A percentile compares a stretch with the other conserved stretches of the same genome.
phyloP scores from a whole-genome alignment of 345 rosid species.

The Stellera chamaejasme region DNA sequence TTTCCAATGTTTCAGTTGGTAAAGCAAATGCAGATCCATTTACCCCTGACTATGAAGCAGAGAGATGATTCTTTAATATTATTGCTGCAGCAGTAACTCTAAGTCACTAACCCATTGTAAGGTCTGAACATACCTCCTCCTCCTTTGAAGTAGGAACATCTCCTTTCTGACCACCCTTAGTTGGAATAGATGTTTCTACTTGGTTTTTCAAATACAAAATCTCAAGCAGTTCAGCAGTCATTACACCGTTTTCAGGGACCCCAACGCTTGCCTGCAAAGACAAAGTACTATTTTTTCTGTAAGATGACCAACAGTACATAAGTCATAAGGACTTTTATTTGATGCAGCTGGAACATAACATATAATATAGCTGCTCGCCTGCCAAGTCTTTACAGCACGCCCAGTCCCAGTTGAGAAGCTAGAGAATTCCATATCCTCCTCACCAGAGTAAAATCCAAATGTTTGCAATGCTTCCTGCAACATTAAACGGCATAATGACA shows the following conservation, averaged over 20 bases:
- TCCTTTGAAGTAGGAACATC: constrained; percentile 11
- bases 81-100: not conserved
- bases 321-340: not conserved
- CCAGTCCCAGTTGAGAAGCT: constrained; percentile 83
- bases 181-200: constrained; percentile 16
- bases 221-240: constrained; percentile 68
- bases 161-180: constrained; percentile 13
- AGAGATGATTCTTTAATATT: too few relatives aligned
- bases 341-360: too few relatives aligned
- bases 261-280: constrained; percentile 58
- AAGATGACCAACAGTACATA: not conserved
- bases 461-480: constrained; percentile 63
- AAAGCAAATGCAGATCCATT: constrained; percentile 57
- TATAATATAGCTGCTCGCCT: constrained; percentile 21
- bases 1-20: constrained; percentile 40
- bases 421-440: constrained; percentile 78
- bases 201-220: constrained; percentile 32
- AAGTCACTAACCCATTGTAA: not conserved
- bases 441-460: constrained; percentile 84
- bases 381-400: constrained; percentile 71
- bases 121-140: constrained; percentile 27
- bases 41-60: constrained; percentile 35
- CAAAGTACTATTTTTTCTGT: constrained; percentile 1
- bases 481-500: not conserved
- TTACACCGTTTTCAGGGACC: constrained; percentile 64